Base-by-base conservation (phyloP, 441 rosid species). In the Erodium chrysanthum region DNA sequence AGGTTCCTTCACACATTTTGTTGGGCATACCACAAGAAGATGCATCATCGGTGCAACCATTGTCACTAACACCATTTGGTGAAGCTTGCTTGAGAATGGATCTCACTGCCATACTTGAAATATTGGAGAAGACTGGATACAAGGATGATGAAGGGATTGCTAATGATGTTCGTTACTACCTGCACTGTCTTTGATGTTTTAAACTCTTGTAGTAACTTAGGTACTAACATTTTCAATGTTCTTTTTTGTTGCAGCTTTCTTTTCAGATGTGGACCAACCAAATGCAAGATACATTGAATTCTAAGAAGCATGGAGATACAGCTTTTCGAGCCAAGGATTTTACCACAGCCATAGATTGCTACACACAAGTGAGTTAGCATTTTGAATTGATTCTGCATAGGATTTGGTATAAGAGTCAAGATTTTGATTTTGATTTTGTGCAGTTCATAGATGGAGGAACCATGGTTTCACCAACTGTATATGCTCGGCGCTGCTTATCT, bases 381-480 rank as follows among this genome's bases (percentile, higher is more conserved):
- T n/a, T n/a, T n/a, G n/a, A n/a, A 58, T 22, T 22, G 5, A 59
- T 23, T 7, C 8, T 37, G 12, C 42, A 37, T 37, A 37, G 2
- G 7, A 0, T 37, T 37, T 37, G 8, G 0, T 11, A 37, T 4
- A 37, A 37, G 42, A 37, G n/a, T n/a, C n/a, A n/a, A n/a, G n/a
- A n/a, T n/a, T n/a, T n/a, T n/a, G n/a, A n/a, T n/a, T n/a, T n/a
- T n/a, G n/a, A 37, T 37, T 37, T 44, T 29, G 14, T 78, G 74
- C 70, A 93, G 98, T 89, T 93, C 73, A 91, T 93, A 10, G 93
- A 91, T 68, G 91, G 88, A n/a, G 96, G 92, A 64, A 84, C 96
- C 14, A 88, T 88, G 90, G 84, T 88, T 67, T 88, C 98, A 7
- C 98, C 98, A 10, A 93, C 96, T 0, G 92, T 91, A 37, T 89